Conservation (phyloP, 1,284 basidiomycete genomes). For the Trichosporon ovoides region DNA sequence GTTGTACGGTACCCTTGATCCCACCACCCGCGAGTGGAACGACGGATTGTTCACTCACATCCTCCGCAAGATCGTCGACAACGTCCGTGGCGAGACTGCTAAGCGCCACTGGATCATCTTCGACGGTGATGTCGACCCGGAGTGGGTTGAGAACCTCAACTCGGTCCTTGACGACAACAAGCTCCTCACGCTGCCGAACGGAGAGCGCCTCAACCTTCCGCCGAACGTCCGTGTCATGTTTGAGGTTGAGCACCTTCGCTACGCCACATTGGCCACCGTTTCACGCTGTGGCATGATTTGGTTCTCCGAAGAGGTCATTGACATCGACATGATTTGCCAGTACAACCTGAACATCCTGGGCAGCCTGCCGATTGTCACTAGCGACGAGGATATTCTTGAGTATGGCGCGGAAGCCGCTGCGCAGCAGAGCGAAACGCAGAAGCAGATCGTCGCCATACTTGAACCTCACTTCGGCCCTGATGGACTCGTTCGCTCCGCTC, state of each 20-base stretch:
- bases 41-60: constrained; percentile 98
- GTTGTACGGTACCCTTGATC: constrained; percentile 93
- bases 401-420: constrained; percentile 49
- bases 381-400: constrained; percentile 75
- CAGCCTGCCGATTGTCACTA: constrained; percentile 74
- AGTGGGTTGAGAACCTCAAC: constrained; percentile 99
- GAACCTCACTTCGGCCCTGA: constrained; percentile 76
- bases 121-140: constrained; percentile 98
- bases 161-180: constrained; percentile 96
- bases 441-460: constrained; percentile 68
- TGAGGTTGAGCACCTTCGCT: constrained; percentile 96
- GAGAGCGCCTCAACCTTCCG: constrained; percentile 94
- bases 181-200: constrained; percentile 94
- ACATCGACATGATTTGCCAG: constrained; percentile 83
- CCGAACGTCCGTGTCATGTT: constrained; percentile 99
- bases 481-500: constrained; percentile 72
- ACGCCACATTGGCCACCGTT: constrained; percentile 96
- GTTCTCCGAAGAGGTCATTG: constrained; percentile 96
- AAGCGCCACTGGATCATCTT: constrained; percentile 99
- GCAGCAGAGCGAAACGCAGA: constrained; percentile 64
- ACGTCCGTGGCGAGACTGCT: constrained; percentile 92
- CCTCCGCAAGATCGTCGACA: constrained; percentile 94
- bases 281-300: constrained; percentile 99
- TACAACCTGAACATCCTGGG: constrained; percentile 79
- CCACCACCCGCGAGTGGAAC: constrained; percentile 98